Evolutionary conservation across 495 filamentous ascomycete species (phyloP).

Genomic region (Astrocystis sublimbata): DNA sequence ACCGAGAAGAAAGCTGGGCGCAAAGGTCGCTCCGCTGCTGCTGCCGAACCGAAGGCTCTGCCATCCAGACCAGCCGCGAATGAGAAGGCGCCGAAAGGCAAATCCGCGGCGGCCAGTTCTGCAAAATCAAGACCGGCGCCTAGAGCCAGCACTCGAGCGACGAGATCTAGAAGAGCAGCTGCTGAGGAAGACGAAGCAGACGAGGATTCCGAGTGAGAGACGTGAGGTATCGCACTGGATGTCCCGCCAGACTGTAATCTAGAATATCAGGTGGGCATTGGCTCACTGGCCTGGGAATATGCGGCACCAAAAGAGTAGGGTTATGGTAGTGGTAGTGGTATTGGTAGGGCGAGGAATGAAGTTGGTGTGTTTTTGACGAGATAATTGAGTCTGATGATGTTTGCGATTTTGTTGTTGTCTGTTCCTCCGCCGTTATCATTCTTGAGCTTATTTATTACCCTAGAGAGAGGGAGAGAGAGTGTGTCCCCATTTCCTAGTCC

Average conservation of each 20-base stretch:
- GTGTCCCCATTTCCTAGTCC: too few relatives aligned
- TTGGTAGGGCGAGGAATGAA: neutral
- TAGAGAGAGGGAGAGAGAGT: too few relatives aligned
- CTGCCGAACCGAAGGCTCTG: conserved; percentile 22
- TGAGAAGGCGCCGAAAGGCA: conserved; percentile 22
- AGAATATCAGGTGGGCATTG: neutral
- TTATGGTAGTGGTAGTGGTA: neutral
- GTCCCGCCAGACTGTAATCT: neutral
- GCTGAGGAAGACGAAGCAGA: conserved; percentile 20
- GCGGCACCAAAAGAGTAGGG: too few relatives aligned
- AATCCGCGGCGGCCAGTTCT: conserved; percentile 24
- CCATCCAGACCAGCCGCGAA: conserved; percentile 30
- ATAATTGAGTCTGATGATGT: conserved; percentile 10
- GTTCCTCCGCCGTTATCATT: too few relatives aligned
- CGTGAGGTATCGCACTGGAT: too few relatives aligned
- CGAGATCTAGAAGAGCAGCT: conserved; percentile 29
- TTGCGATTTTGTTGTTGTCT: neutral
- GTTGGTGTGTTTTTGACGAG: conserved; percentile 18
- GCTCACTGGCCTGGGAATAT: neutral
- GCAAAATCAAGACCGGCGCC: conserved; percentile 28
- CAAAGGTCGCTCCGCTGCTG: conserved; percentile 22
- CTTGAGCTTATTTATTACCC: neutral
- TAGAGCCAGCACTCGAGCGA: conserved; percentile 29
- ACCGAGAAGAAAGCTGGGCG: conserved; percentile 27
- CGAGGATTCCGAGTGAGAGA: conserved; percentile 19